These are phyloP conservation scores for Gossypium bickii DNA, from an alignment of 345 rosid genomes.

Conservation along the genomic window DNA sequence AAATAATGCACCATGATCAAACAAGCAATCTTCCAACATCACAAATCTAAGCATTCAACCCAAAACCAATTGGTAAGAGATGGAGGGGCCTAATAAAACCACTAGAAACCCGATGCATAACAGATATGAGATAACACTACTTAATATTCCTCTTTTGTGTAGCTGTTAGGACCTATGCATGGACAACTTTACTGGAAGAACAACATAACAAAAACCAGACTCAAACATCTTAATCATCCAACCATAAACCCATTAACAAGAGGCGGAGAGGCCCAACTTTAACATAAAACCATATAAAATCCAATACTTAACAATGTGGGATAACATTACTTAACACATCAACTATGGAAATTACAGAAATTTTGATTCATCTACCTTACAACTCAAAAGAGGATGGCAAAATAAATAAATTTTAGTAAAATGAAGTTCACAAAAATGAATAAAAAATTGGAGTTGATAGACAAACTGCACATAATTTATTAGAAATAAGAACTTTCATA, in stretches of 20 bases:
- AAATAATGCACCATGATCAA: constrained; percentile 9
- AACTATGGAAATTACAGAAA: constrained; percentile 1
- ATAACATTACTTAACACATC: neutral
- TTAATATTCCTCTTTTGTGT: neutral
- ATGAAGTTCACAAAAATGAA: neutral
- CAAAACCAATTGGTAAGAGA: neutral
- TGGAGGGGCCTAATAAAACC: neutral
- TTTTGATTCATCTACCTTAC: neutral
- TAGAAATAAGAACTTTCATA: neutral
- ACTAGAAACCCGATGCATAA: neutral
- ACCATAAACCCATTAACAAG: neutral
- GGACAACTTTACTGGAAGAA: neutral
- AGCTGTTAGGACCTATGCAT: neutral
- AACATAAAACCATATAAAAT: neutral
- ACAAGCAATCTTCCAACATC: neutral
- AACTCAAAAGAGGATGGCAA: neutral
- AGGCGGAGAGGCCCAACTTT: neutral
- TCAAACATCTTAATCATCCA: neutral
- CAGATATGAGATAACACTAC: neutral
- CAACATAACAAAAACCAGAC: neutral
- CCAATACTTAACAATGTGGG: neutral
- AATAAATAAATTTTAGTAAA: neutral
- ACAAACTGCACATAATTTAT: neutral
- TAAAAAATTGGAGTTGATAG: neutral
- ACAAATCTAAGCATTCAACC: neutral